Conservation (phyloP, 495 filamentous ascomycete species). For the Lasiosphaeria hispida region DNA sequence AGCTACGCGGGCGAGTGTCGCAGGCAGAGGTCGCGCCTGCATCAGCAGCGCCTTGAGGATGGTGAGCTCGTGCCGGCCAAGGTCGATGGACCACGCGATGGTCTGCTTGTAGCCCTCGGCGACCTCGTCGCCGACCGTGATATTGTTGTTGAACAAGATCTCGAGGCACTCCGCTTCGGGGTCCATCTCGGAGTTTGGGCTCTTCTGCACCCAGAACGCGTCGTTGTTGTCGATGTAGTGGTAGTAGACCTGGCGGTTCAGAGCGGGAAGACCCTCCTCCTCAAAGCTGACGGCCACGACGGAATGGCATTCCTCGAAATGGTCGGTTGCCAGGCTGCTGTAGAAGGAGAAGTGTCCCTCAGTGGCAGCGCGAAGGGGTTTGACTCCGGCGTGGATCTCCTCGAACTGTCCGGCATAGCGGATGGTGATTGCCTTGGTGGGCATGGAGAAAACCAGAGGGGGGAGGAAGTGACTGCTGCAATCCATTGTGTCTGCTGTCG, state of each 20-base stretch:
- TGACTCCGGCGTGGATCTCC: not conserved
- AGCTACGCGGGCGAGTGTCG: not conserved
- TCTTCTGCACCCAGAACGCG: not conserved
- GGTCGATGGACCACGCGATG: not conserved
- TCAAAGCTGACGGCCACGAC: not conserved
- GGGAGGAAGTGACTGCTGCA: not conserved
- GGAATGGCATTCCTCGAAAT: not conserved
- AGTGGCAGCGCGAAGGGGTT: not conserved
- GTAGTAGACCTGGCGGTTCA: conserved; percentile 5
- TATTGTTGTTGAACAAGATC: not conserved
- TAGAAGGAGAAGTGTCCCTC: conserved; percentile 2
- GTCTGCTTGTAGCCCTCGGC: not conserved
- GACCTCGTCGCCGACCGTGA: not conserved
- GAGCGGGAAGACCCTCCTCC: not conserved
- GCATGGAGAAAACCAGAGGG: not conserved
- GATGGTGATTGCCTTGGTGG: not conserved
- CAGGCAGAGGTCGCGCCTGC: not conserved
- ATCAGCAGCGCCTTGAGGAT: not conserved
- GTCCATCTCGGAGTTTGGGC: not conserved
- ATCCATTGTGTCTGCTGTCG: not conserved
- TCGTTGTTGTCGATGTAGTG: conserved; percentile 5
- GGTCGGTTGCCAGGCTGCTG: not conserved
- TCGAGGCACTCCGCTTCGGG: too few species aligned
- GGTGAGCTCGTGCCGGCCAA: not conserved
- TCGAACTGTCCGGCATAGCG: not conserved